phyloP scores from a whole-genome alignment of 306 rosid species.

The Quercus cerris region DNA sequence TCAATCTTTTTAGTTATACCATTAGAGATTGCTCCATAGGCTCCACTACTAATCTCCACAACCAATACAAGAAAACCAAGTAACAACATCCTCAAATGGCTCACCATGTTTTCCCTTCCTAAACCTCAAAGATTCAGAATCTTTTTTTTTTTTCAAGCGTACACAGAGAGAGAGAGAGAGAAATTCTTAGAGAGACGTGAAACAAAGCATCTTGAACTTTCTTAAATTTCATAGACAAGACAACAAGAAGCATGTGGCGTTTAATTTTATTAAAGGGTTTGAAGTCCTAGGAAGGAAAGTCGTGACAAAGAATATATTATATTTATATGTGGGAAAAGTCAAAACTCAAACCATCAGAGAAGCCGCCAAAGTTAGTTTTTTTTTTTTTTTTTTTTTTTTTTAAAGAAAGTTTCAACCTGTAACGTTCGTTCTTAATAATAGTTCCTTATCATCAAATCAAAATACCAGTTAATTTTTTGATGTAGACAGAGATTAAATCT shows the following conservation, averaged over 20 bases:
- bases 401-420: rapidly evolving
- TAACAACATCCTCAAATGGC: conserved; percentile 23
- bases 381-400: too few species aligned
- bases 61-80: conserved; percentile 28
- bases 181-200: not conserved
- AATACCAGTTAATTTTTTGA: too few species aligned
- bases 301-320: too few species aligned
- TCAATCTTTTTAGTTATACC: conserved; percentile 31
- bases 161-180: not conserved
- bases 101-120: conserved; percentile 15
- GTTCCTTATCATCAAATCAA: rapidly evolving
- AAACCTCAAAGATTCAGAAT: not conserved
- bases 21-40: conserved; percentile 34
- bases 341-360: not conserved
- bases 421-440: too few species aligned
- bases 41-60: conserved; percentile 22
- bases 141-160: not conserved
- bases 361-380: not conserved
- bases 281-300: too few species aligned
- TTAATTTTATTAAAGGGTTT: not conserved
- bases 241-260: not conserved
- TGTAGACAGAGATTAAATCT: rapidly evolving
- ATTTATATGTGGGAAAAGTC: not conserved
- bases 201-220: not conserved
- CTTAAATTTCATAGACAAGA: not conserved